Percentiles rank a stretch among this genome's conserved stretches.
Evolutionary conservation across 257 asterid species (phyloP).

Genomic region (Lavandula angustifolia): DNA sequence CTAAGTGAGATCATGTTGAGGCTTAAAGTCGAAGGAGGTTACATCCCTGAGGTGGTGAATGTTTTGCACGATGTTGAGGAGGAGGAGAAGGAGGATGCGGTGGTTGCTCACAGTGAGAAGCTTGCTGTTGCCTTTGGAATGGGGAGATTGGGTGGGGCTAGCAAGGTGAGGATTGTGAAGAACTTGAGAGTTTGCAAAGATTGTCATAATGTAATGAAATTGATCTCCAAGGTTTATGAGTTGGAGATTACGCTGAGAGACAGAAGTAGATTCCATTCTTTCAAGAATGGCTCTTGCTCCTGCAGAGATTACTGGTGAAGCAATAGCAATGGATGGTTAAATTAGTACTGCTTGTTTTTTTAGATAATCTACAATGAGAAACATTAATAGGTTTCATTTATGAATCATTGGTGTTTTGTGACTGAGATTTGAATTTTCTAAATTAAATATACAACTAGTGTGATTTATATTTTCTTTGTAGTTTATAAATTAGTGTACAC

Average conservation of each 20-base stretch:
- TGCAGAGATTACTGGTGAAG: slow-evolving; percentile 72
- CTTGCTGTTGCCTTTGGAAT: slow-evolving; percentile 73
- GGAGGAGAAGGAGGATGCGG: slow-evolving; percentile 67
- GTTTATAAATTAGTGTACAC: too few species aligned
- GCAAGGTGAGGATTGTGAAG: slow-evolving; percentile 56
- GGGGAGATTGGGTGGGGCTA: slow-evolving; percentile 43
- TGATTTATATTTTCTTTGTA: too few species aligned
- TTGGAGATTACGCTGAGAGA: slow-evolving; percentile 64
- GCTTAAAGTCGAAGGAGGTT: slow-evolving; percentile 57
- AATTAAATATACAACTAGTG: too few species aligned
- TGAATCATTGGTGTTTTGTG: too few species aligned
- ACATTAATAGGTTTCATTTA: too few species aligned
- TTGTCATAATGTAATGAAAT: slow-evolving; percentile 67
- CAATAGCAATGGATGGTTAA: too few species aligned
- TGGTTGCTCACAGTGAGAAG: slow-evolving; percentile 71
- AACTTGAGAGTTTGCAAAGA: slow-evolving; percentile 78
- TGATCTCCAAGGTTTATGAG: slow-evolving; percentile 58
- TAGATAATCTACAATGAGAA: too few species aligned
- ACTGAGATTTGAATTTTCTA: too few species aligned
- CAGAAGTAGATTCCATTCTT: slow-evolving; percentile 68
- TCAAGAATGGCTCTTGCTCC: slow-evolving; percentile 60
- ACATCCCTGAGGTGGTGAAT: slow-evolving; percentile 50
- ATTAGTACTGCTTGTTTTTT: too few species aligned
- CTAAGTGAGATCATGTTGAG: slow-evolving; percentile 50
- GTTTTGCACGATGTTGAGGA: slow-evolving; percentile 65